These are phyloP conservation scores for Gymnopilus junonius DNA, from an alignment of 768 basidiomycete species.

Conservation along the genomic window DNA sequence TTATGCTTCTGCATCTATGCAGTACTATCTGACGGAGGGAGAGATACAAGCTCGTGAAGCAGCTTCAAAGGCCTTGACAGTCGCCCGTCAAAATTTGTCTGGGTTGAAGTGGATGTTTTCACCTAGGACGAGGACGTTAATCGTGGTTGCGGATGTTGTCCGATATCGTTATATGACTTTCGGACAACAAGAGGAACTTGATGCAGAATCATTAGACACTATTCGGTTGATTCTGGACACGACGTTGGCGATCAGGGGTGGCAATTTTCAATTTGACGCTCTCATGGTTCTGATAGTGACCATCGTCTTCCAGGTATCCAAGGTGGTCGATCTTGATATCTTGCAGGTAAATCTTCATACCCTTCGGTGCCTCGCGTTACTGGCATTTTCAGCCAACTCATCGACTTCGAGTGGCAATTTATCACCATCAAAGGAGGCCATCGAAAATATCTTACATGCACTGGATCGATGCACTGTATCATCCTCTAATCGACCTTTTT, in stretches of 20 bases:
- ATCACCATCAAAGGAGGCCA: neutral
- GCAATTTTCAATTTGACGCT: neutral
- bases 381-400: neutral
- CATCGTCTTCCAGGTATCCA: constrained; percentile 1
- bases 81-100: neutral
- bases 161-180: neutral
- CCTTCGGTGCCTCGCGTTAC: neutral
- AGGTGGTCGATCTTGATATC: neutral
- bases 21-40: neutral
- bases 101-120: constrained; percentile 1
- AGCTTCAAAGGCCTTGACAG: neutral
- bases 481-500: neutral
- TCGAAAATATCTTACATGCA: neutral
- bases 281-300: constrained; percentile 2
- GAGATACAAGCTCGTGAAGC: constrained; percentile 6
- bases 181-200: neutral
- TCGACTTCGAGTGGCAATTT: neutral
- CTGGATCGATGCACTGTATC: neutral
- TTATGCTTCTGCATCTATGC: constrained; percentile 5
- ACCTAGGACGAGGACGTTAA: constrained; percentile 1
- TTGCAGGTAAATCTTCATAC: neutral
- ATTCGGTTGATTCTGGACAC: neutral
- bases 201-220: neutral
- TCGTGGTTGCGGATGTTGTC: constrained; percentile 9
- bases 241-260: neutral